Conservation (phyloP, 495 filamentous ascomycete species). For the Collariella sp. region DNA sequence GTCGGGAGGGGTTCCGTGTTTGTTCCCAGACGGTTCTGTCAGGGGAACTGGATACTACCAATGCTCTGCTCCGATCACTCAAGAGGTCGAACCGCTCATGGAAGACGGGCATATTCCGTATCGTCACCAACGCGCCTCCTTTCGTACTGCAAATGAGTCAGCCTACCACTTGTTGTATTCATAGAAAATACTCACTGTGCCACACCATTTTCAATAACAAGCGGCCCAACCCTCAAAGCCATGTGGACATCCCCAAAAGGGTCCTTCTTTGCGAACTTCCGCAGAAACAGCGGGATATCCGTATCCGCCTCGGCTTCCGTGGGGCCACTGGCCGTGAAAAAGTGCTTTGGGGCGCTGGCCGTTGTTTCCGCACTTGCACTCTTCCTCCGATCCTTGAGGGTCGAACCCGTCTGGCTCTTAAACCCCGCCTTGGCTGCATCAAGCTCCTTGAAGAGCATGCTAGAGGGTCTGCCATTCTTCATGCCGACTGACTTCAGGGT, state of each 20-base stretch:
- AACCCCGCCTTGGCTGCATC: not conserved
- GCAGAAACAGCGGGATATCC: slow-evolving; percentile 30
- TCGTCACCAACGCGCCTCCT: slow-evolving; percentile 26
- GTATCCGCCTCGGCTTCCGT: slow-evolving; percentile 14
- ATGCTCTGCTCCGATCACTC: not conserved
- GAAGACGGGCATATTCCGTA: slow-evolving; percentile 23
- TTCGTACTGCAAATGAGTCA: slow-evolving; percentile 14
- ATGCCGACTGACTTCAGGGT: not conserved
- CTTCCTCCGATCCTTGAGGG: too few relatives aligned
- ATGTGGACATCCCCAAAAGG: slow-evolving; percentile 36
- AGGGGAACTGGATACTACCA: slow-evolving; percentile 13
- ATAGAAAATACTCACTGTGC: not conserved
- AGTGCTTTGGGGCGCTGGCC: not conserved
- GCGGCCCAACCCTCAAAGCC: slow-evolving; percentile 33
- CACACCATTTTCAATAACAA: slow-evolving; percentile 38
- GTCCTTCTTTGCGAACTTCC: slow-evolving; percentile 21
- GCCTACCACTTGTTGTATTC: not conserved
- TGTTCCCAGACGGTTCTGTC: slow-evolving; percentile 18
- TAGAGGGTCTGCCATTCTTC: not conserved
- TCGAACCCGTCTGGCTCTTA: too few relatives aligned
- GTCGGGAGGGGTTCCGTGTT: slow-evolving; percentile 7
- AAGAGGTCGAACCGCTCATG: slow-evolving; percentile 11
- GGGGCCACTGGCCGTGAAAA: not conserved
- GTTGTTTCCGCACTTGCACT: not conserved
- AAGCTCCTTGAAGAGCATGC: not conserved